These are phyloP conservation scores for Ophiostoma australiae DNA, from an alignment of 2,329 filamentous ascomycete genomes.

Conservation along the genomic window DNA sequence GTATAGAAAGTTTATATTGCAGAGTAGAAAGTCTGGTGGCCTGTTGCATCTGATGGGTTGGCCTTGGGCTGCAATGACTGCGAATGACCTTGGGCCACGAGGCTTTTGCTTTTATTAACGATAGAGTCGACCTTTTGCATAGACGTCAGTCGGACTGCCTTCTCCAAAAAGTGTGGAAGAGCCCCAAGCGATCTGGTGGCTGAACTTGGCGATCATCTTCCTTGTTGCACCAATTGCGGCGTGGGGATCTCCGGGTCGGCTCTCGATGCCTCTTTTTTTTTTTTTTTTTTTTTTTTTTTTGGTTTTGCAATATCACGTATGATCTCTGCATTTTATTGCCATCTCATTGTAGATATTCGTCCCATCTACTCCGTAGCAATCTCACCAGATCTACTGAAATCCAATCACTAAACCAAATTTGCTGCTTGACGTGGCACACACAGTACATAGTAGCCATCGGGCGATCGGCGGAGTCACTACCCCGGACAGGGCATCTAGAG, in stretches of 20 bases:
- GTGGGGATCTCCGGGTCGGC: background rate
- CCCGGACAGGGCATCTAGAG: background rate
- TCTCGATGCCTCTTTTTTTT: background rate
- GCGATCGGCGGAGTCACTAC: constrained; percentile 4
- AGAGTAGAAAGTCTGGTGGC: background rate
- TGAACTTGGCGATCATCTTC: background rate
- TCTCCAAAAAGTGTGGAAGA: too few species aligned
- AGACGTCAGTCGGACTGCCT: too few species aligned
- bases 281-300: too few species aligned
- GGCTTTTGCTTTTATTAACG: background rate
- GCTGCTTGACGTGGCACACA: background rate
- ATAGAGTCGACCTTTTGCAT: background rate
- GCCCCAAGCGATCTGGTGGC: background rate
- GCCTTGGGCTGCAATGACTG: background rate
- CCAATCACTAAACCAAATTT: background rate
- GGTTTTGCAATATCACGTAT: background rate
- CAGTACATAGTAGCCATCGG: background rate
- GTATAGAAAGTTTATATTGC: background rate
- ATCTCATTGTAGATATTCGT: background rate
- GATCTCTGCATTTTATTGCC: background rate
- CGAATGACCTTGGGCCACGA: background rate
- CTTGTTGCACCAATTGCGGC: background rate
- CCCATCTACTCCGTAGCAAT: too few species aligned
- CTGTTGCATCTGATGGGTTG: background rate
- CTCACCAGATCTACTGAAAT: too few species aligned